Evolutionary conservation across 2,329 filamentous ascomycete genomes (phyloP).

Genomic region (Periconia macrospinosa): DNA sequence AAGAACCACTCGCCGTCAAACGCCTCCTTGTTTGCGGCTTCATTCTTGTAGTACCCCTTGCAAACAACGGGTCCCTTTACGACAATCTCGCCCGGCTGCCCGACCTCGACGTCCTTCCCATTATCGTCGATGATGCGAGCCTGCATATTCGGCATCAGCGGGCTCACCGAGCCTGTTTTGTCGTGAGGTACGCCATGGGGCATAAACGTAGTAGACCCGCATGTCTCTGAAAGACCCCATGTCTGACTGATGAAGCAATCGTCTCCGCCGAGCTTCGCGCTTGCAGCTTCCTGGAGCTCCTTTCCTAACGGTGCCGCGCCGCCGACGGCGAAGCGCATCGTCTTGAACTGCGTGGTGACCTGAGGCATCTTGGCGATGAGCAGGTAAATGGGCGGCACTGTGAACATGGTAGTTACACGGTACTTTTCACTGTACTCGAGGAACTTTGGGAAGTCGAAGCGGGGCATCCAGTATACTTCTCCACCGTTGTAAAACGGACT

Average conservation of each 20-base stretch:
- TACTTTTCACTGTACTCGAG: conserved; percentile 56
- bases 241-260: conserved; percentile 54
- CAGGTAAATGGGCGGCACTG: conserved; percentile 64
- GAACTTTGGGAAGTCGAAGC: conserved; percentile 61
- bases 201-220: conserved; percentile 51
- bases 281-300: conserved; percentile 56
- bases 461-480: conserved; percentile 63
- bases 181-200: conserved; percentile 43
- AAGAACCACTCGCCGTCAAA: conserved; percentile 41
- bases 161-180: conserved; percentile 52
- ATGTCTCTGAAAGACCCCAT: conserved; percentile 63
- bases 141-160: conserved; percentile 45
- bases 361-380: conserved; percentile 60
- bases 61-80: conserved; percentile 41
- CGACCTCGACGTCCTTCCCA: conserved; percentile 33
- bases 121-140: conserved; percentile 40
- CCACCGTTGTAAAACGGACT: conserved; percentile 46
- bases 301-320: conserved; percentile 62
- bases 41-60: conserved; percentile 43
- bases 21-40: conserved; percentile 27
- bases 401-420: conserved; percentile 58
- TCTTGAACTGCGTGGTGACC: conserved; percentile 60
- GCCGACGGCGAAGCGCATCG: conserved; percentile 51
- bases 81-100: conserved; percentile 36
- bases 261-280: conserved; percentile 52